Evolutionary conservation across 1,284 basidiomycete genomes (phyloP).

Genomic region (Tausonia pullulans): DNA sequence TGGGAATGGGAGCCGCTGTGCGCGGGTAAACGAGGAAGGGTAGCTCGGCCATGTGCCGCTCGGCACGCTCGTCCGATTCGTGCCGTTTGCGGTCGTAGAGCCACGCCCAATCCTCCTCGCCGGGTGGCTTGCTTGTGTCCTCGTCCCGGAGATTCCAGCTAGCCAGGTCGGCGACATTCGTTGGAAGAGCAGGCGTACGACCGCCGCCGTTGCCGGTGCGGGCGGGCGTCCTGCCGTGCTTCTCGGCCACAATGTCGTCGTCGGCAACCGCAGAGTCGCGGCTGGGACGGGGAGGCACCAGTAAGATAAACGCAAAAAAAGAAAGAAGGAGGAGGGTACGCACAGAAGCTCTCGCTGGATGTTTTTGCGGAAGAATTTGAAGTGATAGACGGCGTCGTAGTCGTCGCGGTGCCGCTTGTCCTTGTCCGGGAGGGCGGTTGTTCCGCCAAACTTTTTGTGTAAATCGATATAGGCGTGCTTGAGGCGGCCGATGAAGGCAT

Average conservation of each 20-base stretch:
- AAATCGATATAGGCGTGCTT: slow-evolving; percentile 8
- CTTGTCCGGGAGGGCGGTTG: slow-evolving; percentile 2
- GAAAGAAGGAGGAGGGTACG: neutral
- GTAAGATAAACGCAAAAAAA: neutral
- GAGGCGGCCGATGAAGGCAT: slow-evolving; percentile 6
- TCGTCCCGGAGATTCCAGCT: neutral
- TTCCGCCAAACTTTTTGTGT: slow-evolving; percentile 7
- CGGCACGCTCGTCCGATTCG: slow-evolving; percentile 9
- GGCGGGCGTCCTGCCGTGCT: no score
- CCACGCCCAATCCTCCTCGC: slow-evolving; percentile 2
- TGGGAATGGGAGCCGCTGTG: neutral
- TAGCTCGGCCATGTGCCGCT: slow-evolving; percentile 4
- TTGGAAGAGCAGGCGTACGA: slow-evolving; percentile 5
- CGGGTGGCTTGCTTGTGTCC: neutral
- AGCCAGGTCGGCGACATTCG: neutral
- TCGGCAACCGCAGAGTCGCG: no score
- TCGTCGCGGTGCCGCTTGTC: neutral
- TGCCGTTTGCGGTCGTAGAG: slow-evolving; percentile 6
- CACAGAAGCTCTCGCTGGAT: slow-evolving; percentile 10
- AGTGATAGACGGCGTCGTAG: slow-evolving; percentile 10
- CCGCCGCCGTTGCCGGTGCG: no score
- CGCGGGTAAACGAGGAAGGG: slow-evolving; percentile 3
- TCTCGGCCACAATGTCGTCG: no score
- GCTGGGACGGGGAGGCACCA: no score
- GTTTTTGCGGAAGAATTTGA: slow-evolving; percentile 17